Conservation (phyloP, 768 basidiomycete species). For the Coprinellus aureogranulatus region DNA sequence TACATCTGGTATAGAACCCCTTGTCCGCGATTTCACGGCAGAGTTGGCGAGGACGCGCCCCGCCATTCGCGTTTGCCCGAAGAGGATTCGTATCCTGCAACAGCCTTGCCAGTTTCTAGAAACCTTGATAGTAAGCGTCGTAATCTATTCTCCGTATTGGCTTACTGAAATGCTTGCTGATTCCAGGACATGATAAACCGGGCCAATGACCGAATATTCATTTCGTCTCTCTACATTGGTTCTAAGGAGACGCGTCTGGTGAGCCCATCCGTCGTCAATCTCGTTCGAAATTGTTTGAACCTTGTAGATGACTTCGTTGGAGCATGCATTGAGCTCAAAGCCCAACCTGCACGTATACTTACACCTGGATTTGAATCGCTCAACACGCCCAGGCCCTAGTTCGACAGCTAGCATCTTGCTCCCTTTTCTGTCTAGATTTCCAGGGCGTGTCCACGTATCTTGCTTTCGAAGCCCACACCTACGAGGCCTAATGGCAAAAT, state of each 20-base stretch:
- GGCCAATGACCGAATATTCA: slow-evolving; percentile 79
- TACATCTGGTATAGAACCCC: slow-evolving; percentile 20
- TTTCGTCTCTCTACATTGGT: slow-evolving; percentile 90
- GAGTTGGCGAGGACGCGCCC: slow-evolving; percentile 36
- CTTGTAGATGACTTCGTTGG: slow-evolving; percentile 67
- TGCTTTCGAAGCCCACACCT: slow-evolving; percentile 89
- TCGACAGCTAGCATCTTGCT: slow-evolving; percentile 67
- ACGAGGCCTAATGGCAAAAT: slow-evolving; percentile 63
- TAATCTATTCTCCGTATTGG: background rate
- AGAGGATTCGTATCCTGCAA: slow-evolving; percentile 47
- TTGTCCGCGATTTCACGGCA: slow-evolving; percentile 28
- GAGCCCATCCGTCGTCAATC: slow-evolving; percentile 37
- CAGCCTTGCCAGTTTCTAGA: slow-evolving; percentile 33
- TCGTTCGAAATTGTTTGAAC: background rate
- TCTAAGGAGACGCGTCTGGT: slow-evolving; percentile 78
- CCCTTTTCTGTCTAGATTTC: slow-evolving; percentile 71
- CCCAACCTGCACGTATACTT: slow-evolving; percentile 65
- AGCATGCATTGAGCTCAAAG: slow-evolving; percentile 55
- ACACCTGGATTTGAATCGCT: slow-evolving; percentile 78
- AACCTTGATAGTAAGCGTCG: slow-evolving; percentile 48
- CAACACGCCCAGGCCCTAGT: slow-evolving; percentile 68
- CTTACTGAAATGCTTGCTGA: background rate
- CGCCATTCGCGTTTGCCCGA: slow-evolving; percentile 36
- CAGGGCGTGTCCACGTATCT: slow-evolving; percentile 68
- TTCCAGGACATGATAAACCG: slow-evolving; percentile 68